Base-by-base conservation (phyloP, 805 yeast species). In the Teunomyces aglyptinius region DNA sequence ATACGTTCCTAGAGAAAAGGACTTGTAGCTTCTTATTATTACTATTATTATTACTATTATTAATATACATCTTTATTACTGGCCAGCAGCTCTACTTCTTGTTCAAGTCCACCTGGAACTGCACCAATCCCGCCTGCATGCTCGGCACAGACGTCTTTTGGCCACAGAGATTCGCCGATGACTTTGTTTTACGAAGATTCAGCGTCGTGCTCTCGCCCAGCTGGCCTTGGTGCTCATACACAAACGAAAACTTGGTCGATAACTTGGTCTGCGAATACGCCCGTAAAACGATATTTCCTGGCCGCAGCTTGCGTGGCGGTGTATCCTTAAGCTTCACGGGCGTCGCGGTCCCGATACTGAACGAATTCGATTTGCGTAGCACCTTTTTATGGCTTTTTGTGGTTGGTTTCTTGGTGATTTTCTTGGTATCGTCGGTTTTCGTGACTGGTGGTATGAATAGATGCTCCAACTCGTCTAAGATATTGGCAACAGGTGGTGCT, bases 1-100 rank as follows among this genome's bases (percentile, higher is more conserved):
- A 34, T 72, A 71, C 52, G 65, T 62, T 47, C 76, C 76, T 48
- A 71, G 77, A 62, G 67, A 61, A 47, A 70, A 70, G 58, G 76
- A 71, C 55, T 71, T 71, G 63, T 70, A 62, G 52, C 29, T 24
- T 19, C 8, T 16, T 11, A 13, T 26, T 39, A 26, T 4, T 27
- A 39, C 8, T 18, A 22, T 3, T 19, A 31, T 6, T 11, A 13
- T 26, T 39, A 26, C 5, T 27, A 39, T 13, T 18, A 22, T 38
- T 38, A 38, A 18, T 38, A 38, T 38, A 38, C 16, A 33, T 16
- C 6, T 33, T 13, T 24, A 24, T 7, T 24, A 24, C 26, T 24
- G 26, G 26, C 26, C 26, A 24, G 26, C 26, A 24, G 26, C 26
- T 24, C 26, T 24, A 24, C 26, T 24, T 24, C 26, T 33, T 19